Evolutionary conservation across 306 rosid genomes (phyloP), one percentile per base, ranked within the genome.

Genomic region (Chamaecrista fasciculata): DNA sequence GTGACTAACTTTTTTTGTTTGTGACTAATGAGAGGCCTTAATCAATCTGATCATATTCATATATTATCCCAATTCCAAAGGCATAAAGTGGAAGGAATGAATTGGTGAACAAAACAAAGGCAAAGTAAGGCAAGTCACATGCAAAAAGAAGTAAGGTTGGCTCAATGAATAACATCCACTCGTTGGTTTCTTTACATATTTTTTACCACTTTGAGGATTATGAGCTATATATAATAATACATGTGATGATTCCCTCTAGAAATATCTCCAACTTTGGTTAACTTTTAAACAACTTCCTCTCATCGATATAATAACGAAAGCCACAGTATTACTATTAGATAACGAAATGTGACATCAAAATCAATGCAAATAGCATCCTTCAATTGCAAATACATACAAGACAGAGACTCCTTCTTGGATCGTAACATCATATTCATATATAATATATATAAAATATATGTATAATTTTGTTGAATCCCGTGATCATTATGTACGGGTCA

Each of bases 61-160:
- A 33, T 33, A 28, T 28, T 28, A 33, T 33, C 36, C 36, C 36
- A 33, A 33, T 60, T 19, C 66, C 60, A 51, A 74, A 56, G 50
- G 67, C 76, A 67, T 46, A 81, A 75, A 71, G 74, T 46, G 72
- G 44, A 58, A n/a, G n/a, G n/a, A n/a, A n/a, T n/a, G n/a, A n/a
- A 67, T 52, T 59, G 39, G 18, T 14, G 34, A 43, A 53, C 67
- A 53, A 52, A 40, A 53, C 66, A 34, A 66, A 42, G 44, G 31
- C 68, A 75, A 47, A 7, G 10, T 26, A 66, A 42, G 44, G 37
- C 71, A 78, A 47, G 11, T 14, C 67, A 44, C 75, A 43, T 57
- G 50, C 51, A 42, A 50, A 49, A 64, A 37, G 6, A 33, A 33
- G 6, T 1, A 2, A 26, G 49, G 20, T 67, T 69, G 40, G 11